These are phyloP conservation scores for Backusella australiensis DNA, from an alignment of 192 early-diverging fungal genomes.

Conservation along the genomic window DNA sequence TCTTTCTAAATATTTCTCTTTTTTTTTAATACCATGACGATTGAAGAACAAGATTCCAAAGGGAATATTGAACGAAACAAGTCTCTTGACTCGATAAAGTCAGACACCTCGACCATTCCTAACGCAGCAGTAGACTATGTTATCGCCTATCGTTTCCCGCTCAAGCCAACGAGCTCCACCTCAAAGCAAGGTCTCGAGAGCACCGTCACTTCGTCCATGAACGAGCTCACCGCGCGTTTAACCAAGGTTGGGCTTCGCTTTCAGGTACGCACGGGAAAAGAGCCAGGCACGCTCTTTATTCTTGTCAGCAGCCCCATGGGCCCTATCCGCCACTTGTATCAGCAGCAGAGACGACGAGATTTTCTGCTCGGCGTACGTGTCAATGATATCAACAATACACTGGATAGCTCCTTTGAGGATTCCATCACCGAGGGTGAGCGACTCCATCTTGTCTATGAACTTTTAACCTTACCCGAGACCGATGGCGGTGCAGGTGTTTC, in stretches of 20 bases:
- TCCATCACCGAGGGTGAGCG: constrained; percentile 48
- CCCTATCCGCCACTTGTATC: not conserved
- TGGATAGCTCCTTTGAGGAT: constrained; percentile 13
- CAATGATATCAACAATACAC: constrained; percentile 22
- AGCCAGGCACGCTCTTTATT: constrained; percentile 53
- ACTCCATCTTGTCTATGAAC: constrained; percentile 58
- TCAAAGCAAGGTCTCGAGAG: constrained; percentile 21
- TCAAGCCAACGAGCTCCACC: not conserved
- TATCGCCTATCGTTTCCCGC: constrained; percentile 9
- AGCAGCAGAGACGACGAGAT: constrained; percentile 49
- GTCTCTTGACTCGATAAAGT: not conserved
- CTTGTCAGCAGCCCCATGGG: constrained; percentile 65
- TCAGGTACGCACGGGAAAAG: constrained; percentile 56
- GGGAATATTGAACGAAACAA: not conserved
- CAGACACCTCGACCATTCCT: not conserved
- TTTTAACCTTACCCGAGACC: constrained; percentile 52
- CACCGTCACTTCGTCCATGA: constrained; percentile 45
- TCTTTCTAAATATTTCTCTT: not conserved
- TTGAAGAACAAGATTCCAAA: not conserved
- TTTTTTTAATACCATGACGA: not conserved
- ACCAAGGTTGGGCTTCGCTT: constrained; percentile 57
- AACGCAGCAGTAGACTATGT: constrained; percentile 17
- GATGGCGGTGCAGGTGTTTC: constrained; percentile 67
- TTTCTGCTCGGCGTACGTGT: constrained; percentile 66
- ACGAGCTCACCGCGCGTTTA: constrained; percentile 53